Evolutionary conservation across 345 rosid species (phyloP).

Genomic region (Hypericum perforatum): DNA sequence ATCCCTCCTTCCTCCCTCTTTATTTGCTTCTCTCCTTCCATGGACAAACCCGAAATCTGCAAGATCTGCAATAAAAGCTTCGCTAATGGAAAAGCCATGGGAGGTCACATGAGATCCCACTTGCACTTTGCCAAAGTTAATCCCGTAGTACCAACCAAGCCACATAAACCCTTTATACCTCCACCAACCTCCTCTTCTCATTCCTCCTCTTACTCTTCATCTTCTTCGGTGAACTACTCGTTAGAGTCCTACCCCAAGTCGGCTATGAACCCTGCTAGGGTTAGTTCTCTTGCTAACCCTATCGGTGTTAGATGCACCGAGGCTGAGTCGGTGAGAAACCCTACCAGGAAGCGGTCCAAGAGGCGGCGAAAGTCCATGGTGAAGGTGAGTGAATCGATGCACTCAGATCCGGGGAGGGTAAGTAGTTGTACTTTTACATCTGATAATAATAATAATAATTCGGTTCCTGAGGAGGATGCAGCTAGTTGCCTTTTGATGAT

Average conservation of each 20-base stretch:
- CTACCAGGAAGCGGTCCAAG: constrained; percentile 21
- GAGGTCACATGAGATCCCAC: constrained; percentile 68
- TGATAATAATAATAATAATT: constrained; percentile 12
- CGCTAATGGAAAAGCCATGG: constrained; percentile 59
- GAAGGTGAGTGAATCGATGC: constrained; percentile 5
- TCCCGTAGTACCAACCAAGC: too few relatives aligned
- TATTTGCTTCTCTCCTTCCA: constrained; percentile 17
- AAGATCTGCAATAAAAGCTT: constrained; percentile 46
- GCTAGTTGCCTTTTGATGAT: constrained; percentile 29
- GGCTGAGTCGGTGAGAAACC: constrained; percentile 13
- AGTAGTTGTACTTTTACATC: constrained; percentile 12
- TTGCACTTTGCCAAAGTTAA: neutral
- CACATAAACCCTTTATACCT: neutral
- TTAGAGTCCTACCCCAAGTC: too few relatives aligned
- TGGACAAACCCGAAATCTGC: constrained; percentile 21
- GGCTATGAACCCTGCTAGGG: too few relatives aligned
- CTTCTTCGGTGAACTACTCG: neutral
- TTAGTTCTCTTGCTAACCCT: neutral
- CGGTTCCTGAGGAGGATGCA: constrained; percentile 20
- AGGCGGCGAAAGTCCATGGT: constrained; percentile 6
- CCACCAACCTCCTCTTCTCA: neutral
- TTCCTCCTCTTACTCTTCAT: neutral
- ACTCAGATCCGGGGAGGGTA: constrained; percentile 26
- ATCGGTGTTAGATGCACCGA: constrained; percentile 17
- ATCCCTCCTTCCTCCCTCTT: neutral